Evolutionary conservation across 148 eudicot genomes (phyloP), one percentile per base, ranked within the genome.

Genomic region (Spergularia bocconei): DNA sequence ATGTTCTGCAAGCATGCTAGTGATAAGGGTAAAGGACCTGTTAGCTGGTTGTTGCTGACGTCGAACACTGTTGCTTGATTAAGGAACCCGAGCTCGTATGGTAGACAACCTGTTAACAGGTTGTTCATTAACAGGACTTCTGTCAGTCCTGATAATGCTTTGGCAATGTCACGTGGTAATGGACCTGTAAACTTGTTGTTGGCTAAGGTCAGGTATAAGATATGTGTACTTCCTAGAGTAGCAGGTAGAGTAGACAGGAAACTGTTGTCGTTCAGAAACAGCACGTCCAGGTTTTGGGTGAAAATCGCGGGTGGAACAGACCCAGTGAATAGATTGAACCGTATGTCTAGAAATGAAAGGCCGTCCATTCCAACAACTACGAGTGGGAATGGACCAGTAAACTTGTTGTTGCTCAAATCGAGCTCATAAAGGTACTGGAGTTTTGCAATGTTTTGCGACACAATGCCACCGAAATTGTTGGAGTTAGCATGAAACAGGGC

Each of bases 401-500:
- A 86, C 48, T 44, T n/a, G 86, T 94, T 94, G 82, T 94, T 94
- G 65, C 98, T 94, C 17, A 94, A 71, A 83, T 94, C 98, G 1
- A 94, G 78, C 75, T 94, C 98, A 48, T 88, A 94, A 8, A 94
- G 92, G 68, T 79, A 91, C 9, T 80, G 85, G 4, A 91, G 93
- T 4, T 85, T 79, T 16, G 97, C 84, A 11, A 91, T 88, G 51
- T 79, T 75, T 50, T 87, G 64, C 4, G 97, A 77, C 16, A 91
- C 75, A 1, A 75, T 72, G 51, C 97, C 98, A 0, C 71, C 53
- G 48, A 93, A 93, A 33, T 79, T 81, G 86, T 93, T 93, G 41
- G 98, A 87, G 66, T 93, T 93, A 21, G 94, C 98, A 51, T 93
- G 98, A 72, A 93, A 93, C 10, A 93, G 75, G 3, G 93, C 94